Evolutionary conservation across 352 stramenopile genomes (phyloP).

Genomic region (Globisporangium nunn): DNA sequence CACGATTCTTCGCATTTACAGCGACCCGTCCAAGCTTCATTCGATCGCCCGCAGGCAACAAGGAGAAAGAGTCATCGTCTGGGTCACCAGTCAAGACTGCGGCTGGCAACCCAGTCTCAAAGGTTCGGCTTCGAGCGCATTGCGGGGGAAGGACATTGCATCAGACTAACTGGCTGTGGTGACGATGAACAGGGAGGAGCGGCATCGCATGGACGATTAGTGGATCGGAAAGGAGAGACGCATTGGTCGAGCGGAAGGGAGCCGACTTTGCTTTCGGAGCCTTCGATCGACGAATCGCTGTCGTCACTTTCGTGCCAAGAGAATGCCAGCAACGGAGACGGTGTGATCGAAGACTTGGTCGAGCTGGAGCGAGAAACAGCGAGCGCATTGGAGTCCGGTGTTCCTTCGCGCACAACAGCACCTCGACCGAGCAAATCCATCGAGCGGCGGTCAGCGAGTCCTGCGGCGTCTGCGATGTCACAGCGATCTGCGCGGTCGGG

Average conservation of each 20-base stretch:
- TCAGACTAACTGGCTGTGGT: neutral
- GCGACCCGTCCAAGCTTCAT: neutral
- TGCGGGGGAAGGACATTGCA: neutral
- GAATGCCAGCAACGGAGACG: slow-evolving; percentile 6
- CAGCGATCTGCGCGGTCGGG: slow-evolving; percentile 5
- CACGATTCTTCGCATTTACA: slow-evolving; percentile 13
- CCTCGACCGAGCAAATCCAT: slow-evolving; percentile 1
- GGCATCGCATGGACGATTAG: slow-evolving; percentile 3
- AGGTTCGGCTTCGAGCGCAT: neutral
- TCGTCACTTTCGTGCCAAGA: neutral
- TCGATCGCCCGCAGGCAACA: neutral
- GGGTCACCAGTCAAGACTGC: neutral
- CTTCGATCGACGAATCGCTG: neutral
- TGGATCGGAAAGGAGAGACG: slow-evolving; percentile 10
- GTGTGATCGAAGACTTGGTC: slow-evolving; percentile 10
- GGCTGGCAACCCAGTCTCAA: neutral
- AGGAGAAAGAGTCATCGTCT: slow-evolving; percentile 1
- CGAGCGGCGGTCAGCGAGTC: slow-evolving; percentile 5
- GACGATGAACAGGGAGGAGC: neutral
- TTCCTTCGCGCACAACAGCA: neutral
- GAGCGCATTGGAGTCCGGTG: neutral
- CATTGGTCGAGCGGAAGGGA: slow-evolving; percentile 10
- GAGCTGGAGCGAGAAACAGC: slow-evolving; percentile 13
- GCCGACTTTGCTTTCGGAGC: slow-evolving; percentile 6
- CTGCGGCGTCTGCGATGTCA: slow-evolving; percentile 1